phyloP scores from a whole-genome alignment of 179 eudicot genomes.

The Monotropa hypopitys region DNA sequence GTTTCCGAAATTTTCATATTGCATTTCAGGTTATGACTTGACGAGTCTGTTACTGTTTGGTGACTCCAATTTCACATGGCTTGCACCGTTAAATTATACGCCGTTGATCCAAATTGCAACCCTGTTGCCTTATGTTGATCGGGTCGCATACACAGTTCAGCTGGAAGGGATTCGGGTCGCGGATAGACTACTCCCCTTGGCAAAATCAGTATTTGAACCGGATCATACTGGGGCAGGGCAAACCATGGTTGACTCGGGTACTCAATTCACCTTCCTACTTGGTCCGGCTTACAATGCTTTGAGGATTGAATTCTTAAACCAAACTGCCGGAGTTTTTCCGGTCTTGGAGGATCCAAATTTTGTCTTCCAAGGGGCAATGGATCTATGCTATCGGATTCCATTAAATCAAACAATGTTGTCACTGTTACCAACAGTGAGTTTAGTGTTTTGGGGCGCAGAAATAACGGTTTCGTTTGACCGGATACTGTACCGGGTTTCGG shows the following conservation, averaged over 20 bases:
- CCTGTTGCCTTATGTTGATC: conserved; percentile 60
- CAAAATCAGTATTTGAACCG: conserved; percentile 47
- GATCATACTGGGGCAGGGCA: conserved; percentile 93
- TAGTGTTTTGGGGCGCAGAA: conserved; percentile 56
- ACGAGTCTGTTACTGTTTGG: conserved; percentile 69
- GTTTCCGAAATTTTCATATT: conserved; percentile 66
- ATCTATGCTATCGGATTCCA: conserved; percentile 38
- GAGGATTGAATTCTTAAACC: conserved; percentile 42
- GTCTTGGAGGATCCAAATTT: conserved; percentile 49
- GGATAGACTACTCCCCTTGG: conserved; percentile 23
- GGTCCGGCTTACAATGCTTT: conserved; percentile 55
- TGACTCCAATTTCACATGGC: conserved; percentile 32
- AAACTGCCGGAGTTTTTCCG: conserved; percentile 29
- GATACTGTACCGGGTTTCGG: conserved; percentile 46
- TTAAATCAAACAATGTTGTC: conserved; percentile 19
- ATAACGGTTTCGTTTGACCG: conserved; percentile 49
- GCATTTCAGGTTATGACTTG: conserved; percentile 60
- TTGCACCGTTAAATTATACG: conserved; percentile 49
- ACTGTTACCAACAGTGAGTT: conserved; percentile 38
- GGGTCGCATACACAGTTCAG: conserved; percentile 62
- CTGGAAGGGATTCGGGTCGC: conserved; percentile 63
- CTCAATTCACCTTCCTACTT: conserved; percentile 62
- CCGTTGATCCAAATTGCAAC: conserved; percentile 45
- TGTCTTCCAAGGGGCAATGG: conserved; percentile 65
- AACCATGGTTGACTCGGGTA: conserved; percentile 87